Evolutionary conservation across 371 early-diverging fungal genomes (phyloP), one percentile per base, ranked within the genome.

Genomic region (Circinella minor): DNA sequence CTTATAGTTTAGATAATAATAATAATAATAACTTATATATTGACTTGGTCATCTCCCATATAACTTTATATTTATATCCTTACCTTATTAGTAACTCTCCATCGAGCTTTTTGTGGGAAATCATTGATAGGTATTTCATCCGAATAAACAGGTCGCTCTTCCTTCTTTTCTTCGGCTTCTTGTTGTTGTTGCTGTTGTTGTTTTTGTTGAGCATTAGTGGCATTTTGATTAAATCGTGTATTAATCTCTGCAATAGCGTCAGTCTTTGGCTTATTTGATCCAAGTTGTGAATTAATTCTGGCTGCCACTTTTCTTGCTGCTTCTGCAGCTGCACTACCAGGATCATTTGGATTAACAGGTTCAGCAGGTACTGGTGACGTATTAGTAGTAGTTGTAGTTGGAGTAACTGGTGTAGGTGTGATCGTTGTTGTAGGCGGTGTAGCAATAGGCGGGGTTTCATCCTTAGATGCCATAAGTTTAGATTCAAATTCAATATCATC

Each of bases 91-190:
- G 97, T 99, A 61, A 97, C 98, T 74, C 89, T 90, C 94, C 96
- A 94, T 67, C 99, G 86, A n/a, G 98, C 98, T 78, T 94, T 94
- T 74, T 95, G 95, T 37, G 98, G 98, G 74, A 92, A 98, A 80
- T 99, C 98, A 77, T 99, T 99, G 78, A 99, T 97, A 71, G 93
- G 93, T 74, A 99, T 91, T 79, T 99, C 98, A 71, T 88, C 86
- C 10, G 92, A 82, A 81, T 80, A 90, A n/a, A 73, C 88, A 51
- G 81, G 82, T 17, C 68, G 74, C 4, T 71, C 68, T 60, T 82
- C 82, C 3, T 67, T 71, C 47, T 76, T 76, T 18, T 78, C 72
- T 1, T 75, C 71, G 37, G 67, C 75, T 4, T 75, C 77, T 46
- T 69, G 57, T 64, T 49, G 49, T n/a, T 4, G 39, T 43, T 43